A percentile compares a stretch with the other conserved stretches of the same genome.
phyloP scores from a whole-genome alignment of 345 rosid genomes.

The Orychophragmus violaceus region DNA sequence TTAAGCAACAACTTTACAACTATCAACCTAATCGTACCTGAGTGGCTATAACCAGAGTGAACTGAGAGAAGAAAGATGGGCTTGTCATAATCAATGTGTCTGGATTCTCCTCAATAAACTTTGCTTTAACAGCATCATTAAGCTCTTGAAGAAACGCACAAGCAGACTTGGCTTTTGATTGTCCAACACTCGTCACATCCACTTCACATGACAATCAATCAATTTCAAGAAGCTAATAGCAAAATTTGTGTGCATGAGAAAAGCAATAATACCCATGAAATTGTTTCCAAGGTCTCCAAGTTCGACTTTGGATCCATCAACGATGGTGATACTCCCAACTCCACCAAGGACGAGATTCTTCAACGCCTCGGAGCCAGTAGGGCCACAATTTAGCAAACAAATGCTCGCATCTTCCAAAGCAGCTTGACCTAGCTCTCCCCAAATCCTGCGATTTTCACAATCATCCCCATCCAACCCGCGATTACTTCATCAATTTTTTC shows the following conservation, averaged over 20 bases:
- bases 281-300: conserved; percentile 93
- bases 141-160: conserved; percentile 92
- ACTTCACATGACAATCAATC: conserved; percentile 40
- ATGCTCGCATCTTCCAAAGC: conserved; percentile 84
- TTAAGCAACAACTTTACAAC: neutral
- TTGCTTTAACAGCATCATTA: conserved; percentile 95
- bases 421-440: conserved; percentile 96
- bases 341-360: conserved; percentile 98
- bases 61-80: conserved; percentile 82
- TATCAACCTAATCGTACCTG: conserved; percentile 45
- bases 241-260: neutral
- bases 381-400: conserved; percentile 95
- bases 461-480: neutral
- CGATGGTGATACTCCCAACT: conserved; percentile 80
- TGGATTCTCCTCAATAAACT: conserved; percentile 87
- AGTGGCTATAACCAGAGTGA: conserved; percentile 83
- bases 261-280: conserved; percentile 67
- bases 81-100: conserved; percentile 53
- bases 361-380: conserved; percentile 92
- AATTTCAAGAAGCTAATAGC: neutral
- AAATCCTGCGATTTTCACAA: conserved; percentile 49
- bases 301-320: conserved; percentile 90
- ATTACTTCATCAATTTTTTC: neutral
- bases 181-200: conserved; percentile 68
- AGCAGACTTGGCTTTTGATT: conserved; percentile 81